Evolutionary conservation across 2,329 filamentous ascomycete species (phyloP), one percentile per base, ranked within the genome.

Genomic region (Furcasterigmium sp.): DNA sequence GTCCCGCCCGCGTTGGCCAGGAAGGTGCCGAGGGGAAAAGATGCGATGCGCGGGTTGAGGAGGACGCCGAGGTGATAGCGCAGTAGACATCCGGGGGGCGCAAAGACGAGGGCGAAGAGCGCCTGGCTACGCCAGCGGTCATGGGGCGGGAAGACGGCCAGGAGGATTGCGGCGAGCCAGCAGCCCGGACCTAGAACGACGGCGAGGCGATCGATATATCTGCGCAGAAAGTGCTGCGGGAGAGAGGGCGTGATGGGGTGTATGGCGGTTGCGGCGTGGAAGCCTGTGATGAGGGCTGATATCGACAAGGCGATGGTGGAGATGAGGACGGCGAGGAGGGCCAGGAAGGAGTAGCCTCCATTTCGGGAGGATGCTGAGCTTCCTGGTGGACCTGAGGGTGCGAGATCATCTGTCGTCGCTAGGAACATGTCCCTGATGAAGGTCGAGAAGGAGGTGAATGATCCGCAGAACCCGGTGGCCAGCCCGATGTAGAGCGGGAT

Each of bases 401-500:
- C 59, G 10, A 94, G 65, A 50, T 85, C 76, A 57, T 95, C 93
- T 4, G 87, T 83, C 15, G 94, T 65, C 0, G 87, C 84, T 18
- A 95, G 74, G 58, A 94, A 95, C 13, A 75, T 65, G 54, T 95
- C 91, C 7, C 87, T 77, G 37, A 91, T 82, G 58, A 95, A 94
- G 17, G 84, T 82, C 0, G 90, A 95, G 63, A 95, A 95, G 9
- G 85, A 91, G 0, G 91, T 96, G 56, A 93, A 87, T 51, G 86
- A 91, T 48, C 91, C 88, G 56, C 89, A 95, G 62, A 93, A 93
- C 10, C 86, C 91, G 0, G 86, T 95, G 0, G 87, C 80, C 6
- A 96, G 77, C 40, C 87, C 91, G 46, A 95, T 85, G 58, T 94
- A 95, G 1, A 95, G 71, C 0, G 91, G 91, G 21, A 95, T 85